These are phyloP conservation scores for Skeletonema potamos DNA, from an alignment of 108 stramenopile genomes.

Conservation along the genomic window DNA sequence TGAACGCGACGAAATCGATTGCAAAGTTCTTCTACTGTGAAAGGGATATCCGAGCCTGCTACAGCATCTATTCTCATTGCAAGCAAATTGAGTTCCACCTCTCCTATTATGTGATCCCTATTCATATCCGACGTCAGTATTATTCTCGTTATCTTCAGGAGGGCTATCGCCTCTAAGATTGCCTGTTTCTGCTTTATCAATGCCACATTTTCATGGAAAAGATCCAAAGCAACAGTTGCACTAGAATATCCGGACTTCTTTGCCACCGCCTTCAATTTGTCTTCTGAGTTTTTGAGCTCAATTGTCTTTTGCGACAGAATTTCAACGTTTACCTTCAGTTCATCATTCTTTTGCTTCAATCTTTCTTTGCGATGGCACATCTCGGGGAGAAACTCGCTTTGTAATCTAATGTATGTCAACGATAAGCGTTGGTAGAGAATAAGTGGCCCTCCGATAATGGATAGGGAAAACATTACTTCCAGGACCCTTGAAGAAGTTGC, in stretches of 20 bases:
- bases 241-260: conserved; percentile 16
- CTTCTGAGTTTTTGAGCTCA: background rate
- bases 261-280: conserved; percentile 23
- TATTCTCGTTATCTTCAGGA: conserved; percentile 18
- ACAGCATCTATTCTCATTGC: conserved; percentile 25
- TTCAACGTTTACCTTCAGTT: background rate
- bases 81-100: conserved; percentile 29
- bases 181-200: conserved; percentile 20
- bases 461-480: conserved; percentile 1
- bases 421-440: conserved; percentile 17
- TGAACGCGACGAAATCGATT: background rate
- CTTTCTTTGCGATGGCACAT: conserved; percentile 3
- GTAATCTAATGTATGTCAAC: conserved; percentile 1
- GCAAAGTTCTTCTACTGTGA: conserved; percentile 23
- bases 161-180: conserved; percentile 29
- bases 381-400: conserved; percentile 24
- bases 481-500: background rate
- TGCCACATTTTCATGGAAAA: conserved; percentile 15
- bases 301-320: background rate
- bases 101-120: conserved; percentile 30
- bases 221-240: conserved; percentile 4
- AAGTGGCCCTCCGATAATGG: conserved; percentile 1
- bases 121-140: conserved; percentile 6
- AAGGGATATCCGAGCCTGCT: conserved; percentile 21
- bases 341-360: conserved; percentile 19